Base-by-base conservation (phyloP, 179 eudicot genomes). In the Silene vulgaris region DNA sequence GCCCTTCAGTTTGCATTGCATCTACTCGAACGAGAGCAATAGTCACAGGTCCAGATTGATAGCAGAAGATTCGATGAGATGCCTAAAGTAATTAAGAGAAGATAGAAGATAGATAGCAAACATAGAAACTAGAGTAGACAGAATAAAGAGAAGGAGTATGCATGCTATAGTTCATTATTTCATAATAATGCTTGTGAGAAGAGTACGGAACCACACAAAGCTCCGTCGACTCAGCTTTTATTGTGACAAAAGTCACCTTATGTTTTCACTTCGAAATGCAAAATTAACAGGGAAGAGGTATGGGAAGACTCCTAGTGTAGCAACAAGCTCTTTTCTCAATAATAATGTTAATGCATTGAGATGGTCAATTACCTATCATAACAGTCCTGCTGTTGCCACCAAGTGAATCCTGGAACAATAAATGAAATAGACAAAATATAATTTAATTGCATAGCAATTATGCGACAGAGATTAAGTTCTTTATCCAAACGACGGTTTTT, bases 361-460 rank as follows among this genome's bases (percentile, higher is more conserved):
- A 74, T 8, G 30, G 75, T 52, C 13, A 75, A 64, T 75, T 88
- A 93, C 99, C 99, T 78, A 96, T 93, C 99, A 96, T 96, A 76
- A 91, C 92, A 1, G 99, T 96, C 80, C 96, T 90, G 92, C 99
- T 96, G 89, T 96, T 96, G 59, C 99, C 99, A 69, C 99, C 99
- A 77, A 96, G 97, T 52, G 99, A 96, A 86, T 96, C 99, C 99
- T 96, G 93, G 80, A 74, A 8, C 4, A 32, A 35, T 50, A 60
- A 56, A 66, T 2, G 57, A 76, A 6, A 65, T 52, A 69, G 81
- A 74, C 26, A 75, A 71, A 54, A 16, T 23, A 52, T 65, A 21
- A 19, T 0, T 4, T 21, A 8, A 9, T 20, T 57, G 69, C 62
- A 76, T 13, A 68, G 54, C 43, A 37, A 64, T 0, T 20, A 14